Base-by-base conservation (phyloP, 495 filamentous ascomycete species). In the Lophiotrema nucula region DNA sequence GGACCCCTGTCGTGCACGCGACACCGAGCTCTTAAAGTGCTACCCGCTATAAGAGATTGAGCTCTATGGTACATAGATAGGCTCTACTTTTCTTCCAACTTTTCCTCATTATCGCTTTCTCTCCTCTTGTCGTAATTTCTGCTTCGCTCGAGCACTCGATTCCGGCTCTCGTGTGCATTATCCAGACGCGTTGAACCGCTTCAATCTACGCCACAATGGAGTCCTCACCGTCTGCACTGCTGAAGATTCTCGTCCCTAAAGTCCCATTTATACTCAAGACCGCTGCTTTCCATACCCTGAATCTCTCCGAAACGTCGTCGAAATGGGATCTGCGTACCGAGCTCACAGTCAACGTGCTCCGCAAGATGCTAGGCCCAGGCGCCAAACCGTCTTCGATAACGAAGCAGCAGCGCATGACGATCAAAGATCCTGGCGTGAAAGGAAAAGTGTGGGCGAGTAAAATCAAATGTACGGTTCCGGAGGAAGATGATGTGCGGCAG, bases 381-480 rank as follows among this genome's bases (percentile, higher is more conserved):
- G 67, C 73, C 0, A 73, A 67, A 12, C 70, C 72, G 4, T 64
- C 60, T 0, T 23, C 83, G 8, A 70, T 96, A 21, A 73, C 81
- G 31, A 79, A 83, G 53, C 71, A 78, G 31, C 92, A 97, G 68
- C 73, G 73, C n/a, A 61, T 79, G 27, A 79, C 81, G 3, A 67
- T 79, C 39, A 79, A 75, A 46, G 87, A 88, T 26, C 82, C 82
- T 0, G 83, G 81, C 5, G 75, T 95, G 64, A 89, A 90, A 66
- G 89, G 88, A 3, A 79, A 78, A 26, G 83, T 93, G 64, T 96
- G 92, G 92, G 75, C 95, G 28, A 83, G 81, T 49, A 87, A 83
- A 39, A 81, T 85, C 28, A 77, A 74, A 0, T 70, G 89, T 22
- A 78, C 83, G 0, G 69, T 65, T 23, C 83, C 82, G 13, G 81